Percentiles rank a stretch among this genome's conserved stretches.
These are phyloP conservation scores for Cantharellus anzutake DNA, from an alignment of 768 basidiomycete species.

Conservation along the genomic window DNA sequence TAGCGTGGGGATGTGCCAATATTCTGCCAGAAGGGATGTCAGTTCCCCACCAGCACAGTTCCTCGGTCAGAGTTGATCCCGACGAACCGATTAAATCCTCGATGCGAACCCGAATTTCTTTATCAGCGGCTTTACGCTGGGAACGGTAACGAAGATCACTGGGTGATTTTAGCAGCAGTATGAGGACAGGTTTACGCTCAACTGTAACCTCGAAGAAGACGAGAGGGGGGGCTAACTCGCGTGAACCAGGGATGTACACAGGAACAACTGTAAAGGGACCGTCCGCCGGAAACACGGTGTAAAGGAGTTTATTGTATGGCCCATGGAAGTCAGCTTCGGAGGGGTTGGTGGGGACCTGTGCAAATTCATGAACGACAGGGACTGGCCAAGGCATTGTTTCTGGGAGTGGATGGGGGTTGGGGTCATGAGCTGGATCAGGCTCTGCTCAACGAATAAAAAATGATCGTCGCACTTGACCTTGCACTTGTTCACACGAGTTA, in stretches of 20 bases:
- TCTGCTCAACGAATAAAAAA: no score
- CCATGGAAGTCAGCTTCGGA: slow-evolving; percentile 9
- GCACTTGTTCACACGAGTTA: no score
- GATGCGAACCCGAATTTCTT: not conserved
- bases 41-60: no score
- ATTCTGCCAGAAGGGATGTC: no score
- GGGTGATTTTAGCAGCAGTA: slow-evolving; percentile 15
- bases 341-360: not conserved
- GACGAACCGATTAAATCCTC: no score
- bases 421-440: no score
- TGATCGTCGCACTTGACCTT: no score
- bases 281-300: slow-evolving; percentile 21
- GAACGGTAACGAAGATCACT: not conserved
- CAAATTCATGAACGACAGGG: slow-evolving; percentile 2
- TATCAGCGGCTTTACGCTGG: not conserved
- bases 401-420: no score
- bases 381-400: not conserved
- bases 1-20: not conserved
- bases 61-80: no score
- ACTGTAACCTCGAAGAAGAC: slow-evolving; percentile 14
- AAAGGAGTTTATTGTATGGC: slow-evolving; percentile 21
- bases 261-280: no score
- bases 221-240: not conserved
- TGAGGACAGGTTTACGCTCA: slow-evolving; percentile 16
- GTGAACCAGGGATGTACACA: slow-evolving; percentile 16